phyloP scores from a whole-genome alignment of 345 rosid species.

The Corymbia maculata region DNA sequence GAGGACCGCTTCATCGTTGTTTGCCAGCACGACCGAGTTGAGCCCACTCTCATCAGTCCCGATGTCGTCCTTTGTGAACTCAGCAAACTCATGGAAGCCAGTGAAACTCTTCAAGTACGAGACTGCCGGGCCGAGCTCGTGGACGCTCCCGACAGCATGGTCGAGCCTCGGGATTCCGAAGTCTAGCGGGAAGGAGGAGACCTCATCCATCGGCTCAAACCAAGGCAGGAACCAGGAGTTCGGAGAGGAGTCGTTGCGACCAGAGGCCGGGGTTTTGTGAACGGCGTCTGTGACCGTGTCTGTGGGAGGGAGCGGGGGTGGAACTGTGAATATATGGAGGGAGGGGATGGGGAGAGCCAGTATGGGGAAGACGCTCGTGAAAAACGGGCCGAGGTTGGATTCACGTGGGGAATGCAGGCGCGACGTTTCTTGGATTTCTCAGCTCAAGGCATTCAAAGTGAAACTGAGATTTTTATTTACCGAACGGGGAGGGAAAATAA shows the following conservation, averaged over 20 bases:
- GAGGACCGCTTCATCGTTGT: constrained; percentile 66
- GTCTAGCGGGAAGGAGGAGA: constrained; percentile 51
- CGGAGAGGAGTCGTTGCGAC: not conserved
- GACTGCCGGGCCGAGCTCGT: constrained; percentile 50
- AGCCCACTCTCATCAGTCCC: constrained; percentile 85
- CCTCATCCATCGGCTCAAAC: constrained; percentile 41
- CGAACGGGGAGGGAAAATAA: too few relatives aligned
- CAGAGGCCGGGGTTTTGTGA: not conserved
- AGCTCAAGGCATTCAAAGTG: too few relatives aligned
- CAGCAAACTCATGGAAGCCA: constrained; percentile 88
- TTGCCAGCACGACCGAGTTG: constrained; percentile 65
- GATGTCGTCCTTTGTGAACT: constrained; percentile 81
- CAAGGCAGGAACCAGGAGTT: constrained; percentile 36
- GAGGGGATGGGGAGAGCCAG: not conserved
- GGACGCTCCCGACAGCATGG: constrained; percentile 85
- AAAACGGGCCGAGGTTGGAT: too few relatives aligned
- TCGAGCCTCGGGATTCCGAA: constrained; percentile 70
- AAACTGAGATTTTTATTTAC: too few relatives aligned
- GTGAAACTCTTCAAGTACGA: constrained; percentile 58
- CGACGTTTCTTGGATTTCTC: too few relatives aligned
- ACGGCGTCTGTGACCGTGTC: not conserved
- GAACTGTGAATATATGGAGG: not conserved
- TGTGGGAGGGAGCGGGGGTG: not conserved
- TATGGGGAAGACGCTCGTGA: not conserved
- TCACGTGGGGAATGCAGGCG: too few relatives aligned